Evolutionary conservation across 768 basidiomycete genomes (phyloP).

Genomic region (Boletus tomentosulus): DNA sequence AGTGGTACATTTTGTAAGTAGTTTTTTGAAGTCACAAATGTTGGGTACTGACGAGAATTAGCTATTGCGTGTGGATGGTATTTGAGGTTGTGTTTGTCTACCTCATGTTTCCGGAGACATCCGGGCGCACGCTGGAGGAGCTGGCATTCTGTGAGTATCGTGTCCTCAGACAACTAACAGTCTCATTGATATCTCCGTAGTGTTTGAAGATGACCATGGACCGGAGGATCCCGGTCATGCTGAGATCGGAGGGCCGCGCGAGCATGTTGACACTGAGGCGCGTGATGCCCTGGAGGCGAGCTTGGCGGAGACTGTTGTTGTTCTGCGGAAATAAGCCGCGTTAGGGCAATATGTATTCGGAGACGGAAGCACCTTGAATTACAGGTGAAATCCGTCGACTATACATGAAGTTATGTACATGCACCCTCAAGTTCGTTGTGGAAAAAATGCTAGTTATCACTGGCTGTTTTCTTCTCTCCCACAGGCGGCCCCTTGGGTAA

Average conservation of each 20-base stretch:
- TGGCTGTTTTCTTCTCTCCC: no score
- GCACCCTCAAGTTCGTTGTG: no score
- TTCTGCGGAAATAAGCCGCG: not conserved
- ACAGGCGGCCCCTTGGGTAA: no score
- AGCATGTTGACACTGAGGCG: not conserved
- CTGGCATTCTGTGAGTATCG: conserved; percentile 14
- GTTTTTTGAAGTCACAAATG: no score
- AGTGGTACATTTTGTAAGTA: conserved; percentile 13
- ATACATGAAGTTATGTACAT: no score
- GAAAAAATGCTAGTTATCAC: no score
- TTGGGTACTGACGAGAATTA: not conserved
- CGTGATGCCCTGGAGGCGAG: not conserved
- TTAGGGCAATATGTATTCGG: not conserved
- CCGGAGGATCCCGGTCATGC: not conserved
- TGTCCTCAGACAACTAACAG: conserved; percentile 13
- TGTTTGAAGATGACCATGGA: not conserved
- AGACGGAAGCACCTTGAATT: no score
- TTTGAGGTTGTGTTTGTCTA: conserved; percentile 16
- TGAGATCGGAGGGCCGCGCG: not conserved
- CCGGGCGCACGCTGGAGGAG: conserved; percentile 17
- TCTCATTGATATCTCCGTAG: conserved; percentile 16
- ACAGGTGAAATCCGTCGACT: no score
- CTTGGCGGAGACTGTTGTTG: not conserved
- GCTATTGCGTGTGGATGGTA: conserved; percentile 13
- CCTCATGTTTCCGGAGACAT: conserved; percentile 19